Evolutionary conservation across 352 stramenopile species (phyloP).

Genomic region (Phytophthora capsici): DNA sequence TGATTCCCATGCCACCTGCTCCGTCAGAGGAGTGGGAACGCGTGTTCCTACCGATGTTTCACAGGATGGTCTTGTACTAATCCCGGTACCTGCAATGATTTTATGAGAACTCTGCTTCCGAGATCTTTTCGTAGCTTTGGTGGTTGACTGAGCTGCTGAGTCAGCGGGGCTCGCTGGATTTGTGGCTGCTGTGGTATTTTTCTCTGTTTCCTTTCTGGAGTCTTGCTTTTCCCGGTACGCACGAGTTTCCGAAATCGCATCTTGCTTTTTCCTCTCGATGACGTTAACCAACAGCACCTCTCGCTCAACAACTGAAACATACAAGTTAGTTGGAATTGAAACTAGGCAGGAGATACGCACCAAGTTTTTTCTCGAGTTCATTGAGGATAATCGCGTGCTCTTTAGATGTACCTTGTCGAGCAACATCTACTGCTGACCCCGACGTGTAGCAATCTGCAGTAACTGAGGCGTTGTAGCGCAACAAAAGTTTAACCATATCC

Average conservation of each 20-base stretch:
- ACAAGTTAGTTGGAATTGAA: not conserved
- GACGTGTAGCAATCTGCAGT: conserved; percentile 53
- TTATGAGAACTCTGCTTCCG: conserved; percentile 1
- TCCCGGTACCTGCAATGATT: conserved; percentile 4
- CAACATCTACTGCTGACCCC: conserved; percentile 58
- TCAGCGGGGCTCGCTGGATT: not conserved
- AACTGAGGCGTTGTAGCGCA: conserved; percentile 52
- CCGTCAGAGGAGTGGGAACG: conserved; percentile 7
- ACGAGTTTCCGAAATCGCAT: conserved; percentile 45
- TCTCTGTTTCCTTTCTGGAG: not conserved
- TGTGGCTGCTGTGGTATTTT: not conserved
- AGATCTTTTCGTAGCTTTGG: conserved; percentile 7
- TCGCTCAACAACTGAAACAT: conserved; percentile 43
- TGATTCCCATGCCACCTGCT: conserved; percentile 3
- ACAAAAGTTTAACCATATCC: conserved; percentile 43
- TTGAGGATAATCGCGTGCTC: conserved; percentile 47
- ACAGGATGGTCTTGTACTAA: not conserved
- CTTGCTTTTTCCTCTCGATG: conserved; percentile 32
- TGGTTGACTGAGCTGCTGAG: not conserved
- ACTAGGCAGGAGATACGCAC: conserved; percentile 22
- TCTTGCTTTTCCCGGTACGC: conserved; percentile 32
- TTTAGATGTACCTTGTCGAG: conserved; percentile 36
- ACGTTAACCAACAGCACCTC: conserved; percentile 41
- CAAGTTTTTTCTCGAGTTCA: conserved; percentile 50
- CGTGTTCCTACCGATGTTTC: conserved; percentile 15